Percentiles rank a stretch among this genome's conserved stretches.
These are phyloP conservation scores for Jaenimonas drosophilae DNA, from an alignment of 208 protist genomes.

Conservation along the genomic window DNA sequence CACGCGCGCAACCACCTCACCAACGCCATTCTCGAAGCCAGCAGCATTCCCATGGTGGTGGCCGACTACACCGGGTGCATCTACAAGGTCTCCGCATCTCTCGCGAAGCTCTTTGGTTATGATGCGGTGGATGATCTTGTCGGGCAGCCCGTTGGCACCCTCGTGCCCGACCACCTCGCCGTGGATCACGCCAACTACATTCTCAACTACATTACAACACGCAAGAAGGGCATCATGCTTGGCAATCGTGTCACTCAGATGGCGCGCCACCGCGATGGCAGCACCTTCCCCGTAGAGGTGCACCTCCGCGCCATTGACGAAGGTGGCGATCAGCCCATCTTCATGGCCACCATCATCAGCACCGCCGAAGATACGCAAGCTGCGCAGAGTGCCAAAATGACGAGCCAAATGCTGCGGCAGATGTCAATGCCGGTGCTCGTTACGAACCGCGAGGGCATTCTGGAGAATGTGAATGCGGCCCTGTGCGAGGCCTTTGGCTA, in stretches of 20 bases:
- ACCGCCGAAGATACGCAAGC: not conserved
- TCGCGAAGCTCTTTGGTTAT: conserved; percentile 14
- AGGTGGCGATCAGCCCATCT: conserved; percentile 4
- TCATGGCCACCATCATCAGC: conserved; percentile 4
- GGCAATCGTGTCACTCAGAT: conserved; percentile 2
- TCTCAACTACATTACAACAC: conserved; percentile 1
- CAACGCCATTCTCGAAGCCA: conserved; percentile 4
- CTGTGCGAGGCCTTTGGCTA: conserved; percentile 8
- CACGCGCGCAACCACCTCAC: conserved; percentile 3
- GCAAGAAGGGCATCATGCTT: not conserved
- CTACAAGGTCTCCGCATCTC: conserved; percentile 7
- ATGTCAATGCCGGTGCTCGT: conserved; percentile 5
- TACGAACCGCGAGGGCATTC: conserved; percentile 6
- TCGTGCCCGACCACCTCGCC: conserved; percentile 2
- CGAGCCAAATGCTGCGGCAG: not conserved
- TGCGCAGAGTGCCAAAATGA: not conserved
- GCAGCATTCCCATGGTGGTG: conserved; percentile 8
- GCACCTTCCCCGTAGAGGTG: conserved; percentile 8
- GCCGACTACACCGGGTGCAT: conserved; percentile 9
- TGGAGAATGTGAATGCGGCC: conserved; percentile 8
- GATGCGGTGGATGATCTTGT: conserved; percentile 8
- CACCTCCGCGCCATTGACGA: not conserved
- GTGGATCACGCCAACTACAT: conserved; percentile 3
- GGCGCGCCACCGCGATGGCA: conserved; percentile 3
- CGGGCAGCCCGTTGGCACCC: conserved; percentile 2